Conservation (phyloP, 306 rosid genomes). For the Begonia fuchsioides region DNA sequence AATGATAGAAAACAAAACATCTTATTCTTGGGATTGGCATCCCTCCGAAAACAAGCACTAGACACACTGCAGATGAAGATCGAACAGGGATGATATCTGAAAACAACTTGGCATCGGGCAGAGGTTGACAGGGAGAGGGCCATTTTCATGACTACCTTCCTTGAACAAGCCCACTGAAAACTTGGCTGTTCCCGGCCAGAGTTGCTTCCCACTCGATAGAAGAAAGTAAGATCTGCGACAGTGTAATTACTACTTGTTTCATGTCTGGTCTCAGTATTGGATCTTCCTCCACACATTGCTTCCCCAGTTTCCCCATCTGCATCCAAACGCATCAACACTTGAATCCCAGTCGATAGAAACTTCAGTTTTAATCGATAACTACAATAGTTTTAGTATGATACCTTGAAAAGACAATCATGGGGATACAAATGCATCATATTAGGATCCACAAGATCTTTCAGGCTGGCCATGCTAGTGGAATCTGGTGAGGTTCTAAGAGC, state of each 20-base stretch:
- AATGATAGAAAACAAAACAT: no score
- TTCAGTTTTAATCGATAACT: background rate
- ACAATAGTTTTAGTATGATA: conserved; percentile 8
- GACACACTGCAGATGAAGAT: no score
- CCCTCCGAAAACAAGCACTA: no score
- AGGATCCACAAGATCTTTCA: conserved; percentile 69
- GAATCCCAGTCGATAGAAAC: background rate
- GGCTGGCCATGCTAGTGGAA: conserved; percentile 62
- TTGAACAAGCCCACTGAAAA: conserved; percentile 95
- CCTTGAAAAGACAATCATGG: conserved; percentile 94
- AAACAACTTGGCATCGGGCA: no score
- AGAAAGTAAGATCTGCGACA: conserved; percentile 82
- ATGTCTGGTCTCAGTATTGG: conserved; percentile 85
- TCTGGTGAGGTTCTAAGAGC: conserved; percentile 70
- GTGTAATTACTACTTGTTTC: conserved; percentile 73
- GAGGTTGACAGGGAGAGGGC: no score
- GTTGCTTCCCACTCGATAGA: conserved; percentile 99
- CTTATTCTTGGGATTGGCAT: no score
- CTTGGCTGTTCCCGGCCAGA: conserved; percentile 96
- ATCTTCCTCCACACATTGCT: conserved; percentile 93
- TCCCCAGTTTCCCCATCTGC: conserved; percentile 75
- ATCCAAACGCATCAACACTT: background rate
- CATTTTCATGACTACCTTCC: conserved; percentile 51
- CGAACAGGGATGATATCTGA: no score
- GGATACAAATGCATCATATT: conserved; percentile 92